These are phyloP conservation scores for Peribolospora kevripleyi DNA, from an alignment of 768 basidiomycete species.

Conservation along the genomic window DNA sequence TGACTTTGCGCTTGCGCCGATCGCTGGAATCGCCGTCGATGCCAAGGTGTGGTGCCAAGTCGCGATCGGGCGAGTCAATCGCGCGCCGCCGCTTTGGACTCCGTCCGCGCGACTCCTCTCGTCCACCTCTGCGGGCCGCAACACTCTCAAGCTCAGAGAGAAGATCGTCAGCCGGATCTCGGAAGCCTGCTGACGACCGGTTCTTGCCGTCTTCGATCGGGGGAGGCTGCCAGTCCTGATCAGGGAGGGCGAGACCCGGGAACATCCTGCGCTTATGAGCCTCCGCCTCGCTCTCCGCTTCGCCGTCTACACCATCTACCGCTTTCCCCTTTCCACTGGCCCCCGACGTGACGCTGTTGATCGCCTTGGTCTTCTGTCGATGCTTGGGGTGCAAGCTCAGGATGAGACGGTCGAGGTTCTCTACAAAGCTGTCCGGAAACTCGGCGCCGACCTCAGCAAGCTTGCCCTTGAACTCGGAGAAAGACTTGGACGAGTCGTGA, in stretches of 20 bases:
- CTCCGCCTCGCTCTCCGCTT: conserved; percentile 32
- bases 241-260: conserved; percentile 62
- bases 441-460: conserved; percentile 49
- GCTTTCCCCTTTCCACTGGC: conserved; percentile 13
- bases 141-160: conserved; percentile 49
- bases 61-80: background rate
- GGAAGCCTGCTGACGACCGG: background rate
- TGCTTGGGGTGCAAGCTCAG: conserved; percentile 87
- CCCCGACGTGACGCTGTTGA: conserved; percentile 12
- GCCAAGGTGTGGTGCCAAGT: no score
- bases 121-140: conserved; percentile 17
- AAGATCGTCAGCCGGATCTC: conserved; percentile 51
- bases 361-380: conserved; percentile 41
- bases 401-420: conserved; percentile 83
- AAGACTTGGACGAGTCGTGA: conserved; percentile 57
- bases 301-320: conserved; percentile 11
- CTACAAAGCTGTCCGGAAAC: conserved; percentile 71
- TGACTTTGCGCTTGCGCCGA: background rate
- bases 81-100: conserved; percentile 9
- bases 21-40: no score
- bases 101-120: conserved; percentile 13
- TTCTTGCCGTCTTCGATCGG: conserved; percentile 5
- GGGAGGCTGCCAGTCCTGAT: conserved; percentile 40
- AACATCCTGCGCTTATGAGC: conserved; percentile 55
- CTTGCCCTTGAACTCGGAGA: conserved; percentile 56